Percentiles rank a stretch among this genome's conserved stretches.
Evolutionary conservation across 306 rosid genomes (phyloP).

Genomic region (Gastrolobium bilobum): DNA sequence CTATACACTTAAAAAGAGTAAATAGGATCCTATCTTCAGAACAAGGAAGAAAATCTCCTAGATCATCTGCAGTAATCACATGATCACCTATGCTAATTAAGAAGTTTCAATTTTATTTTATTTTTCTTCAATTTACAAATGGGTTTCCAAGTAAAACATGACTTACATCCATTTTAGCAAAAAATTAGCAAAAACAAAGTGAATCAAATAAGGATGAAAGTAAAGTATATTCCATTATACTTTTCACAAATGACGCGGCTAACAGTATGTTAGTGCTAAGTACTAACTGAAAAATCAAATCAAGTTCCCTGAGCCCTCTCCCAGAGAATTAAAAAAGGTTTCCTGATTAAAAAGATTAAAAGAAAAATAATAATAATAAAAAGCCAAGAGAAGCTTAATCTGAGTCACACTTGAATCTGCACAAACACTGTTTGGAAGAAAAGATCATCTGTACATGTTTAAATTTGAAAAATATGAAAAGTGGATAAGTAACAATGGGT

Average conservation of each 20-base stretch:
- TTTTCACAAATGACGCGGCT: neutral
- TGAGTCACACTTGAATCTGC: neutral
- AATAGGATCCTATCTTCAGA: too few species aligned
- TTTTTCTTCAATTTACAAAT: neutral
- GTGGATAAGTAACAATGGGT: conserved; percentile 5
- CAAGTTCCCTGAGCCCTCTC: neutral
- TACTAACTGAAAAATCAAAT: neutral
- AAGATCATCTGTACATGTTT: neutral
- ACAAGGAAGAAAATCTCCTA: too few species aligned
- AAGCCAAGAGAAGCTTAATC: neutral
- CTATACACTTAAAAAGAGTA: too few species aligned
- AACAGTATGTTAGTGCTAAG: neutral
- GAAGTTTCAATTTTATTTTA: too few species aligned
- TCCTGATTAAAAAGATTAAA: neutral
- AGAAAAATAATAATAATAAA: too few species aligned
- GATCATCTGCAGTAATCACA: too few species aligned
- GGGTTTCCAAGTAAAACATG: neutral
- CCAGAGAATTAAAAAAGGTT: neutral
- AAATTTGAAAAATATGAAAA: conserved; percentile 6
- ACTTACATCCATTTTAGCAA: neutral
- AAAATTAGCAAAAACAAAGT: conserved; percentile 8
- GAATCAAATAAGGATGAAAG: neutral
- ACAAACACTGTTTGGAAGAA: neutral
- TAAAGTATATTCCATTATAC: neutral
- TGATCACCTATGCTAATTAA: too few species aligned